These are phyloP conservation scores for Massariosphaeria phaeospora DNA, from an alignment of 495 filamentous ascomycete species.

Conservation along the genomic window DNA sequence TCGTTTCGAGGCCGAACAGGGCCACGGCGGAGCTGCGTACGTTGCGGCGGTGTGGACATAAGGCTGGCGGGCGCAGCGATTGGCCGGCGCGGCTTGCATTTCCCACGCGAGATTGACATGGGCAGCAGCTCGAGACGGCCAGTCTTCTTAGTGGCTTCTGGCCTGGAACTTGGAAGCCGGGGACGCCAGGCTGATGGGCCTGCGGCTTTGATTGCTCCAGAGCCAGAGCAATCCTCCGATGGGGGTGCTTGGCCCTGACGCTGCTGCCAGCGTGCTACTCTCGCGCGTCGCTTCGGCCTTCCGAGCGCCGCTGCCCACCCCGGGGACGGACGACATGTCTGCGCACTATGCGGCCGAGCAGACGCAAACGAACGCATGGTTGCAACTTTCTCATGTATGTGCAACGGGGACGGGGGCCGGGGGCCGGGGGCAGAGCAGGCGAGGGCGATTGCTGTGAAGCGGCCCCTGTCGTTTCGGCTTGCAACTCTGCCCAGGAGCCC, in stretches of 20 bases:
- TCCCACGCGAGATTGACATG: conserved; percentile 35
- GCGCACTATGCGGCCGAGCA: too few relatives aligned
- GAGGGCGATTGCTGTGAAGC: neutral
- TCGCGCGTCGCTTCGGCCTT: too few relatives aligned
- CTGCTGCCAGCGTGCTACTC: neutral
- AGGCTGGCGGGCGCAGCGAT: conserved; percentile 27
- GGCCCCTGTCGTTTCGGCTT: conserved; percentile 6
- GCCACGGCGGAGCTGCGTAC: neutral
- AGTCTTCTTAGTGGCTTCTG: conserved; percentile 30
- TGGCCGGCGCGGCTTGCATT: conserved; percentile 32
- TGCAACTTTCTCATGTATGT: neutral
- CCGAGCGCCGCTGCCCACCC: too few relatives aligned
- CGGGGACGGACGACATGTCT: too few relatives aligned
- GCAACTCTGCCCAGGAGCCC: neutral
- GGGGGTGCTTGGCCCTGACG: neutral
- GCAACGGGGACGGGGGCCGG: conserved; percentile 17
- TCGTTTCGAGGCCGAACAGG: conserved; percentile 11
- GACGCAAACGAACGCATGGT: too few relatives aligned
- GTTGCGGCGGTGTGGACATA: conserved; percentile 30
- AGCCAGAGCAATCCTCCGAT: conserved; percentile 22
- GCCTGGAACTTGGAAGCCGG: conserved; percentile 11
- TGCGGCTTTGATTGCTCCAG: conserved; percentile 13
- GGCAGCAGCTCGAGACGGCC: conserved; percentile 27
- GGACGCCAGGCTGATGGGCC: conserved; percentile 3
- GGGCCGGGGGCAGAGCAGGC: too few relatives aligned